Percentiles rank a stretch among this genome's conserved stretches.
These are phyloP conservation scores for Chrysanthemum makinoi DNA, from an alignment of 129 eudicot genomes.

Conservation along the genomic window DNA sequence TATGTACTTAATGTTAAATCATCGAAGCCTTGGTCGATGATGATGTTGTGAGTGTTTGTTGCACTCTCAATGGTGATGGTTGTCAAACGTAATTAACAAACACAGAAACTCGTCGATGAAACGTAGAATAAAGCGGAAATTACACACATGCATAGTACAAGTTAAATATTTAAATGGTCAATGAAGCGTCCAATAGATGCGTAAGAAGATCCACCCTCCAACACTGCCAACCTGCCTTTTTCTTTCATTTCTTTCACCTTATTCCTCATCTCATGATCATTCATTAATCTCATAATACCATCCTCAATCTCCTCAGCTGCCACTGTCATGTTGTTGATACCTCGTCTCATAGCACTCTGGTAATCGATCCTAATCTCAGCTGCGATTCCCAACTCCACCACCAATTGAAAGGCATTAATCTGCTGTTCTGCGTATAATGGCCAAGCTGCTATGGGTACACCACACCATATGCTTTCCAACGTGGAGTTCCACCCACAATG, in stretches of 20 bases:
- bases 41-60: too few species aligned
- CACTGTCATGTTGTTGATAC: constrained; percentile 11
- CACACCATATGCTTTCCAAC: constrained; percentile 55
- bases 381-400: constrained; percentile 35
- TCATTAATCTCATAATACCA: constrained; percentile 28
- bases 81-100: too few species aligned
- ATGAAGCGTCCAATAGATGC: constrained; percentile 24
- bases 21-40: too few species aligned
- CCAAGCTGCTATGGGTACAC: constrained; percentile 57
- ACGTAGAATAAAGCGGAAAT: too few species aligned
- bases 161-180: not conserved
- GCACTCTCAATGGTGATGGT: too few species aligned
- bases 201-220: constrained; percentile 41
- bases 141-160: too few species aligned
- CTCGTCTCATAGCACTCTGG: not conserved
- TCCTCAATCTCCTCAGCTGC: constrained; percentile 32
- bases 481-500: constrained; percentile 69
- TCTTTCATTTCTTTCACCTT: constrained; percentile 36
- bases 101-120: too few species aligned
- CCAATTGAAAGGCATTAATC: constrained; percentile 32
- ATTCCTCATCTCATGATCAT: constrained; percentile 23
- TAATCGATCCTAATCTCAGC: constrained; percentile 28
- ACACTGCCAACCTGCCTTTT: constrained; percentile 34
- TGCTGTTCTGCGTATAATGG: constrained; percentile 51
- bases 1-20: too few species aligned